A percentile compares a stretch with the other conserved stretches of the same genome.
These are phyloP conservation scores for Hypoxylon sp. DNA, from an alignment of 2,329 filamentous ascomycete species.

Conservation along the genomic window DNA sequence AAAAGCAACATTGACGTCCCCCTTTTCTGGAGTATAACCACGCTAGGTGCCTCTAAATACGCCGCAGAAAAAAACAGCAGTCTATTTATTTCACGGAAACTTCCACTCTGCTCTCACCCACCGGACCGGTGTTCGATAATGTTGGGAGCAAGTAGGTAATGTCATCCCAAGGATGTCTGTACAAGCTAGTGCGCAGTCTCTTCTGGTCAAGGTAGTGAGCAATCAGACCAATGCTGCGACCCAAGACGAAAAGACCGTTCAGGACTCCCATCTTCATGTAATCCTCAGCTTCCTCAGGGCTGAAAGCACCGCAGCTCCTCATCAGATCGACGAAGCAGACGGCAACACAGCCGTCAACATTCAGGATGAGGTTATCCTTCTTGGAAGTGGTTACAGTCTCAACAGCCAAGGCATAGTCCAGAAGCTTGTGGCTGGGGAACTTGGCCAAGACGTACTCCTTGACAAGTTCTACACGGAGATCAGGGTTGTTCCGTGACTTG, in stretches of 20 bases:
- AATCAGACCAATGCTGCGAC: constrained; percentile 98
- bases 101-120: constrained; percentile 91
- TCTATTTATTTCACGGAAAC: constrained; percentile 76
- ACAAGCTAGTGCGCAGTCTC: constrained; percentile 96
- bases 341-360: constrained; percentile 97
- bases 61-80: constrained; percentile 49
- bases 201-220: constrained; percentile 99
- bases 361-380: constrained; percentile 99
- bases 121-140: constrained; percentile 77
- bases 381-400: constrained; percentile 99
- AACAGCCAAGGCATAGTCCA: constrained; percentile 98
- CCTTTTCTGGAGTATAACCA: constrained; percentile 29
- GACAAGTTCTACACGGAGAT: constrained; percentile 98
- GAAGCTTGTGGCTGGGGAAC: constrained; percentile 97
- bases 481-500: constrained; percentile 99
- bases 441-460: constrained; percentile 99
- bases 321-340: constrained; percentile 99
- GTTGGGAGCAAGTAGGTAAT: constrained; percentile 94
- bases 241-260: constrained; percentile 98
- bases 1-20: constrained; percentile 35
- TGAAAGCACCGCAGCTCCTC: constrained; percentile 98
- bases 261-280: constrained; percentile 99
- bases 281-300: constrained; percentile 95
- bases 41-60: constrained; percentile 42
- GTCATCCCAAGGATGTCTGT: constrained; percentile 99